Percentiles rank a stretch among this genome's conserved stretches.
Evolutionary conservation across 352 stramenopile species (phyloP).

Genomic region (Phytophthora megakarya): DNA sequence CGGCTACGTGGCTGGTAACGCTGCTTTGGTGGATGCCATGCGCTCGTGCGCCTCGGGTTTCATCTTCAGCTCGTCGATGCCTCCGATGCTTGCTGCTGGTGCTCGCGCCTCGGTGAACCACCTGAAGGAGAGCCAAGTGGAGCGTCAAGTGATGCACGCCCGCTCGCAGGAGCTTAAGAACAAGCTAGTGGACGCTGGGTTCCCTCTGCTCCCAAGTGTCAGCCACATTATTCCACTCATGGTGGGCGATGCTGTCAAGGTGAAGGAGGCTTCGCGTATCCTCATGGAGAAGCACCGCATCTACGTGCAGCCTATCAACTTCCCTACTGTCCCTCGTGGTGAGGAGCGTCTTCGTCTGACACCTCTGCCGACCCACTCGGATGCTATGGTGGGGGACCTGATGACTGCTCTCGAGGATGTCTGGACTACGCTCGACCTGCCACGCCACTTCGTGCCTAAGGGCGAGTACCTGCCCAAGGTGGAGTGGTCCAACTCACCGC

Average conservation of each 20-base stretch:
- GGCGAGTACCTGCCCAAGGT: slow-evolving; percentile 84
- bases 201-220: slow-evolving; percentile 85
- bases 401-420: slow-evolving; percentile 84
- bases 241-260: slow-evolving; percentile 87
- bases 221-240: slow-evolving; percentile 92
- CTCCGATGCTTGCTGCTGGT: slow-evolving; percentile 83
- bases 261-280: slow-evolving; percentile 89
- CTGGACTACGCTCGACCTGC: slow-evolving; percentile 85
- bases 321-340: slow-evolving; percentile 87
- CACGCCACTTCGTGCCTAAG: slow-evolving; percentile 61
- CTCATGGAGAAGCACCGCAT: slow-evolving; percentile 92
- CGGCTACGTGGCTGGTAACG: slow-evolving; percentile 89
- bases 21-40: slow-evolving; percentile 87
- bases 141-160: slow-evolving; percentile 83
- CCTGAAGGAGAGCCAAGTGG: slow-evolving; percentile 84
- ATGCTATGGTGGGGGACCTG: slow-evolving; percentile 89
- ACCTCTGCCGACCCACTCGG: slow-evolving; percentile 84
- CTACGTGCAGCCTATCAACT: slow-evolving; percentile 94
- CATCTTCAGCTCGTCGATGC: slow-evolving; percentile 92
- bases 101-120: slow-evolving; percentile 80
- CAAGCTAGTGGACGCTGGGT: slow-evolving; percentile 79
- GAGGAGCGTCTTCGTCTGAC: slow-evolving; percentile 91
- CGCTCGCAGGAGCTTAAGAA: slow-evolving; percentile 87
- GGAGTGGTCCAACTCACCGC: slow-evolving; percentile 69
- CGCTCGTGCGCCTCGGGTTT: slow-evolving; percentile 86